Percentiles rank a stretch among this genome's conserved stretches.
These are phyloP conservation scores for Suillus hirtellus DNA, from an alignment of 768 basidiomycete species.

Conservation along the genomic window DNA sequence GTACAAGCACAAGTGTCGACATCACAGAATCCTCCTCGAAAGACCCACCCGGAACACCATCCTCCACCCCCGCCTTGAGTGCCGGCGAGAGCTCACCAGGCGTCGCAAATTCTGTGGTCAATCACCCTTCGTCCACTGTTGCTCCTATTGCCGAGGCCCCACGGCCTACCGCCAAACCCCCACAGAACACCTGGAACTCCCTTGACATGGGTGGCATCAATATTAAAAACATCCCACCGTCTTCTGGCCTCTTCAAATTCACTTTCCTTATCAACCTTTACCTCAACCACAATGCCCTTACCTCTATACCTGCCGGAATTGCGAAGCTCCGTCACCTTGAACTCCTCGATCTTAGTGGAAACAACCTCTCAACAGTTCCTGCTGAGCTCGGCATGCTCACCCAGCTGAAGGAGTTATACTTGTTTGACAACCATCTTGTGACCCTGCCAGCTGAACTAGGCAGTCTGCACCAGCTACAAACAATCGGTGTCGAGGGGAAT, in stretches of 20 bases:
- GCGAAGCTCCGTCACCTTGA: constrained; percentile 82
- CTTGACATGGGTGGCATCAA: constrained; percentile 96
- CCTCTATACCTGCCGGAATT: constrained; percentile 79
- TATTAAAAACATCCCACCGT: constrained; percentile 85
- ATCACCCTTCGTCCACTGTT: constrained; percentile 76
- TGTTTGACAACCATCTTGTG: constrained; percentile 94
- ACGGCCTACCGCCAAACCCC: constrained; percentile 64
- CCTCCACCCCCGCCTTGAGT: constrained; percentile 29
- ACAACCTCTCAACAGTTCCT: constrained; percentile 75
- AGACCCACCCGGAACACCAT: constrained; percentile 30
- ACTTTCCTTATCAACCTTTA: constrained; percentile 93
- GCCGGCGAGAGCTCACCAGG: constrained; percentile 38
- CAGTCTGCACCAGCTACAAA: constrained; percentile 87
- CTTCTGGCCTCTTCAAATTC: constrained; percentile 78
- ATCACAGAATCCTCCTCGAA: constrained; percentile 24
- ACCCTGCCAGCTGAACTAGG: constrained; percentile 88
- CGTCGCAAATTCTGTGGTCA: constrained; percentile 35
- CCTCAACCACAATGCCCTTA: constrained; percentile 91
- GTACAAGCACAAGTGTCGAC: constrained; percentile 25
- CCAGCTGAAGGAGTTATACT: constrained; percentile 84
- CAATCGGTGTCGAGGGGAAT: constrained; percentile 96
- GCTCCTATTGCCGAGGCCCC: constrained; percentile 71
- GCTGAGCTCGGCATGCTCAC: constrained; percentile 90
- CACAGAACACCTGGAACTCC: constrained; percentile 82
- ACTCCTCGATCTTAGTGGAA: constrained; percentile 89